A percentile compares a stretch with the other conserved stretches of the same genome.
These are phyloP conservation scores for Cephaloascus albidus DNA, from an alignment of 805 yeast species.

Conservation along the genomic window DNA sequence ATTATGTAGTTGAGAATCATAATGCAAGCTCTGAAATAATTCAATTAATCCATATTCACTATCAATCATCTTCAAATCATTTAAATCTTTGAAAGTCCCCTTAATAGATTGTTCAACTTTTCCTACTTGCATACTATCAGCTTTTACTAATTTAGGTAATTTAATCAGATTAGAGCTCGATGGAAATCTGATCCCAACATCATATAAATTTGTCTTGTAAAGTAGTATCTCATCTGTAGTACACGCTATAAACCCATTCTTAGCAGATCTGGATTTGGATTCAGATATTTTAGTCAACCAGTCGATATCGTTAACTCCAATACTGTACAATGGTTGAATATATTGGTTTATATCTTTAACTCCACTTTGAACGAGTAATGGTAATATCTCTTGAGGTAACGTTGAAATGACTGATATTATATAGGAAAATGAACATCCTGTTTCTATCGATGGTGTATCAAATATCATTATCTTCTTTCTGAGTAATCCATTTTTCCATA, in stretches of 20 bases:
- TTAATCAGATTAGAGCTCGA: too few relatives aligned
- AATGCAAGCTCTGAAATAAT: too few relatives aligned
- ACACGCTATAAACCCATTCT: conserved; percentile 41
- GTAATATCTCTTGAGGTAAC: conserved; percentile 46
- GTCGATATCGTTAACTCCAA: conserved; percentile 50
- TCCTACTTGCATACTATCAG: conserved; percentile 5
- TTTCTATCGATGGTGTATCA: conserved; percentile 22
- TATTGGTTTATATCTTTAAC: conserved; percentile 12
- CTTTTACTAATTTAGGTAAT: conserved; percentile 5
- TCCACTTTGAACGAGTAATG: conserved; percentile 3
- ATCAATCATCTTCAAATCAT: conserved; percentile 18
- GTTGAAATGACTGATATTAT: conserved; percentile 51
- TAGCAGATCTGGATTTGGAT: conserved; percentile 2
- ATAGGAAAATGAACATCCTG: conserved; percentile 42
- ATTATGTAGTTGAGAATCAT: too few relatives aligned
- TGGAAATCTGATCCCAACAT: conserved; percentile 15
- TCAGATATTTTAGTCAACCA: conserved; percentile 12
- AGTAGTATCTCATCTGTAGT: conserved; percentile 61
- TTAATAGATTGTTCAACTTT: conserved; percentile 4
- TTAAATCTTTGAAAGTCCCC: conserved; percentile 27
- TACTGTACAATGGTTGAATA: conserved; percentile 48
- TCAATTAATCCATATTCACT: conserved; percentile 7
- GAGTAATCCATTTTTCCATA: conserved; percentile 55
- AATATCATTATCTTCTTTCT: conserved; percentile 47
- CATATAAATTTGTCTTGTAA: conserved; percentile 43